Conservation (phyloP, 805 yeast genomes). For the Ogataea trehaloabstinens region DNA sequence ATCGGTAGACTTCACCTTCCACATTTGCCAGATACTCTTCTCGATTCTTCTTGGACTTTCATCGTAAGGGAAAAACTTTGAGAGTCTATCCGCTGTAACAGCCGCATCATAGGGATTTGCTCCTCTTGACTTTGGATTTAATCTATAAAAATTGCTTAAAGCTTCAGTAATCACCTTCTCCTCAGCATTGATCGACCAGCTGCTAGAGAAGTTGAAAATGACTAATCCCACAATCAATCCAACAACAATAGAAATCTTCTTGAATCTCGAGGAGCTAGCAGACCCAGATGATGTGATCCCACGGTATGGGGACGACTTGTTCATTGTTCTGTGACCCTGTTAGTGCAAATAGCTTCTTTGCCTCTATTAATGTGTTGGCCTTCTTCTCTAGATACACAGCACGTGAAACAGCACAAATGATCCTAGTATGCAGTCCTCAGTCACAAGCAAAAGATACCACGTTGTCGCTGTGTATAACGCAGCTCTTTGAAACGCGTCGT, state of each 20-base stretch:
- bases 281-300: slow-evolving; percentile 20
- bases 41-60: slow-evolving; percentile 32
- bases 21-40: slow-evolving; percentile 34
- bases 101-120: slow-evolving; percentile 34
- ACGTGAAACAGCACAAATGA: no score
- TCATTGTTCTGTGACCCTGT: no score
- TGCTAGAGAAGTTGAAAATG: slow-evolving; percentile 25
- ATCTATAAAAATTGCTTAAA: slow-evolving; percentile 28
- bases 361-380: no score
- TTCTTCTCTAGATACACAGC: no score
- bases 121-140: slow-evolving; percentile 33
- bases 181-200: slow-evolving; percentile 25
- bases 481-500: no score
- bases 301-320: slow-evolving; percentile 23
- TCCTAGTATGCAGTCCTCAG: no score
- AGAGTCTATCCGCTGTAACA: slow-evolving; percentile 30
- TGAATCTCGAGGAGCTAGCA: slow-evolving; percentile 20
- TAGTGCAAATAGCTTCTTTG: no score
- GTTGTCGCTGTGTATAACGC: no score
- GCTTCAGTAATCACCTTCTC: slow-evolving; percentile 27
- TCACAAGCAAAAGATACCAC: no score
- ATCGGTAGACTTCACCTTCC: slow-evolving; percentile 33
- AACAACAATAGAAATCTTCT: slow-evolving; percentile 23
- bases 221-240: slow-evolving; percentile 29
- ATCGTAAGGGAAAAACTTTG: slow-evolving; percentile 32